Evolutionary conservation across 1,139 yeast species (phyloP).

Genomic region (Yamadazyma friedrichii): DNA sequence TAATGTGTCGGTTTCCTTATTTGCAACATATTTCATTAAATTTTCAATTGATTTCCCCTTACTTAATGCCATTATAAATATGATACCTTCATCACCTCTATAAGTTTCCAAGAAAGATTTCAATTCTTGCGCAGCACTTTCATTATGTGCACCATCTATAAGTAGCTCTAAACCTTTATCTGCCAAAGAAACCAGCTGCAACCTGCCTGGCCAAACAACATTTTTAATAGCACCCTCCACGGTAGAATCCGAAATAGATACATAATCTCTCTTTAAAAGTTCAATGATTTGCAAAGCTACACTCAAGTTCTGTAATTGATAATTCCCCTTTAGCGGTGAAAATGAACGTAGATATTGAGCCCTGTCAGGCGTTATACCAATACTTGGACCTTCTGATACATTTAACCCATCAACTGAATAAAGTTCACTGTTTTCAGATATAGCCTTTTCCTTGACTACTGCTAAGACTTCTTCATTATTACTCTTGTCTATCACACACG

Average conservation of each 20-base stretch:
- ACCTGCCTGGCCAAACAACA: slow-evolving; percentile 63
- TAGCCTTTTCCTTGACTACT: slow-evolving; percentile 32
- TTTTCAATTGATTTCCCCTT: slow-evolving; percentile 61
- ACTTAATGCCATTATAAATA: slow-evolving; percentile 74
- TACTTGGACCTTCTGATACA: slow-evolving; percentile 7
- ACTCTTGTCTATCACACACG: slow-evolving; percentile 72
- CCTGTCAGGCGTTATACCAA: slow-evolving; percentile 7
- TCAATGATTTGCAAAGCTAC: slow-evolving; percentile 65
- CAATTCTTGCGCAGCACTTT: slow-evolving; percentile 74
- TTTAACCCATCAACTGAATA: slow-evolving; percentile 17
- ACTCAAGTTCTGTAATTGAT: slow-evolving; percentile 69
- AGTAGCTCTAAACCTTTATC: slow-evolving; percentile 25
- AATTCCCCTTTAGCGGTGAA: slow-evolving; percentile 67
- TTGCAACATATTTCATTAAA: slow-evolving; percentile 52
- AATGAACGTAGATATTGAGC: slow-evolving; percentile 16
- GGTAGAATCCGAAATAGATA: slow-evolving; percentile 25
- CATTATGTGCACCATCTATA: slow-evolving; percentile 92
- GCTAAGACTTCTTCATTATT: slow-evolving; percentile 53
- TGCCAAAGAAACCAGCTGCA: slow-evolving; percentile 40
- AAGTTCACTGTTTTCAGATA: slow-evolving; percentile 16
- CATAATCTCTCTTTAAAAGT: slow-evolving; percentile 20
- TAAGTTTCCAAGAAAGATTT: slow-evolving; percentile 30
- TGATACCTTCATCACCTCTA: slow-evolving; percentile 33
- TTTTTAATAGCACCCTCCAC: slow-evolving; percentile 50
- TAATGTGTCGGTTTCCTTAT: slow-evolving; percentile 48